A percentile compares a stretch with the other conserved stretches of the same genome.
These are phyloP conservation scores for Lojkania enalia DNA, from an alignment of 2,329 filamentous ascomycete species.

Conservation along the genomic window DNA sequence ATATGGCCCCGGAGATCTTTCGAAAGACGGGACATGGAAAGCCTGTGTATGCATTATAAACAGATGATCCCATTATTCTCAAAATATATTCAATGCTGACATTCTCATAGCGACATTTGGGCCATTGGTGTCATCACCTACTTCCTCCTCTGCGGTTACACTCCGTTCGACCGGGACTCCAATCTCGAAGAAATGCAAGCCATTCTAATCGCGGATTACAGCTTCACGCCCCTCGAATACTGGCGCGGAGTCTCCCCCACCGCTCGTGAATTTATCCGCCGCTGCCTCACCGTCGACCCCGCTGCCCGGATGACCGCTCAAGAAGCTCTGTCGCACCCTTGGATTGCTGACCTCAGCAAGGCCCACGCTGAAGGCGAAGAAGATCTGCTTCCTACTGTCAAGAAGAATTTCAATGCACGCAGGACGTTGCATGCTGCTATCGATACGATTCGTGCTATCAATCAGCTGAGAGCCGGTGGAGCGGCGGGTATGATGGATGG, in stretches of 20 bases:
- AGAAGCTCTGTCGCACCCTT: constrained; percentile 67
- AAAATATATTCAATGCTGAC: constrained; percentile 18
- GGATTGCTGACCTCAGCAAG: constrained; percentile 62
- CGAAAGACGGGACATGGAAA: constrained; percentile 98
- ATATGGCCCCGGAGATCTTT: constrained; percentile 99
- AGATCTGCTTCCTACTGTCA: constrained; percentile 66
- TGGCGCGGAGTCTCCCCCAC: constrained; percentile 89
- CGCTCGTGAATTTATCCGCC: constrained; percentile 86
- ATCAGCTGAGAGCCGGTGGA: constrained; percentile 65
- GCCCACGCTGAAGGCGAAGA: constrained; percentile 45
- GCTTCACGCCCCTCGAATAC: constrained; percentile 91
- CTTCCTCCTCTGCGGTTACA: constrained; percentile 97
- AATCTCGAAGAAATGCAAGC: constrained; percentile 99
- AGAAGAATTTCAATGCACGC: constrained; percentile 72
- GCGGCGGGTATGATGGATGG: constrained; percentile 64
- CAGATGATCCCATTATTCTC: neutral
- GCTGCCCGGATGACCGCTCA: constrained; percentile 87
- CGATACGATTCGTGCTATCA: constrained; percentile 69
- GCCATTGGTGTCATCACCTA: constrained; percentile 98
- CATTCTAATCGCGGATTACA: constrained; percentile 94
- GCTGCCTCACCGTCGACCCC: constrained; percentile 89
- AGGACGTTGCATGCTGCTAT: constrained; percentile 68
- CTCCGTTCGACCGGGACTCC: constrained; percentile 94
- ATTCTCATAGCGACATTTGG: constrained; percentile 75
- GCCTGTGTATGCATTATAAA: constrained; percentile 67